Evolutionary conservation across 2,329 filamentous ascomycete genomes (phyloP).

Genomic region (Pseudopithomyces chartarum): DNA sequence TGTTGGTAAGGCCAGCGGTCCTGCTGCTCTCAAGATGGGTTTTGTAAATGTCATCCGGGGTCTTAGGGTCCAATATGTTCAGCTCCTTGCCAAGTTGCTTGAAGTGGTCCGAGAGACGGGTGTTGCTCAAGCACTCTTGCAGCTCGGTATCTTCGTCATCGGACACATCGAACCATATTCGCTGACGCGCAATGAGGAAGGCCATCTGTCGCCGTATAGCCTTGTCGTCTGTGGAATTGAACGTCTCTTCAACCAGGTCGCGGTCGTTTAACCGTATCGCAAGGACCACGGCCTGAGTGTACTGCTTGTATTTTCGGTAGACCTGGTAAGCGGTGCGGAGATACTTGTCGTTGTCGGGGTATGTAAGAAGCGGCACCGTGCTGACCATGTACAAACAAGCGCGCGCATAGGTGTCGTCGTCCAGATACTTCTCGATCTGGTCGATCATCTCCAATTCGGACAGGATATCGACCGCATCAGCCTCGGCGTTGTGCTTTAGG

Average conservation of each 20-base stretch:
- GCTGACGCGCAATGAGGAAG: conserved; percentile 89
- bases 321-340: conserved; percentile 90
- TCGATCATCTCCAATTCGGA: conserved; percentile 98
- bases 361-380: conserved; percentile 97
- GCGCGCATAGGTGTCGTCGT: conserved; percentile 89
- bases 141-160: conserved; percentile 76
- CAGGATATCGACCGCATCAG: conserved; percentile 94
- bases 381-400: conserved; percentile 97
- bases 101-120: conserved; percentile 87
- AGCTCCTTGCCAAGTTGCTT: conserved; percentile 92
- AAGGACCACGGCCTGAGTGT: conserved; percentile 89
- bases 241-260: conserved; percentile 80
- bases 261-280: conserved; percentile 92
- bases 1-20: conserved; percentile 89
- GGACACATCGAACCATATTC: conserved; percentile 78
- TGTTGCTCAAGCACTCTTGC: conserved; percentile 83
- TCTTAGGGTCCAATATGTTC: conserved; percentile 95
- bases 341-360: conserved; percentile 96
- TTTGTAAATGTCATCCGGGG: conserved; percentile 99
- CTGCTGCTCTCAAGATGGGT: conserved; percentile 95
- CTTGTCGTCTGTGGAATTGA: conserved; percentile 78
- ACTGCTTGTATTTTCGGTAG: conserved; percentile 90
- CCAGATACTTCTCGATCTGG: conserved; percentile 83
- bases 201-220: conserved; percentile 91
- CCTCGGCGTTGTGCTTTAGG: conserved; percentile 95